A percentile compares a stretch with the other conserved stretches of the same genome.
Conservation (phyloP, 768 basidiomycete species). For the Boletus coccyginus region DNA sequence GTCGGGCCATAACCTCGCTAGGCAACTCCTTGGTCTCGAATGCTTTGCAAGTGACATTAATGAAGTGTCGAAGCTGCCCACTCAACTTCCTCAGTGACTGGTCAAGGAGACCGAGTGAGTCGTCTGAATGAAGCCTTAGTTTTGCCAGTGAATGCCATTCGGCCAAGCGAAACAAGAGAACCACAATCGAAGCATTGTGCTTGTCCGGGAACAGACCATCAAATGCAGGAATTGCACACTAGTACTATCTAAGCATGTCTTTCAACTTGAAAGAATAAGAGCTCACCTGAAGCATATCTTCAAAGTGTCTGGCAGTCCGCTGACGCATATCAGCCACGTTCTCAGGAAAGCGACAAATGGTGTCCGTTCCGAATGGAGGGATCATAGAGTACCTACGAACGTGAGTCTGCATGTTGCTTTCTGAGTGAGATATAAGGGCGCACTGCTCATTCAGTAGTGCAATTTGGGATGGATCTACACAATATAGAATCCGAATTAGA, state of each 20-base stretch:
- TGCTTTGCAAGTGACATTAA: not conserved
- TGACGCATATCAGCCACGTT: not conserved
- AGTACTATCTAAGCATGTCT: not conserved
- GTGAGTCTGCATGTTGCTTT: not conserved
- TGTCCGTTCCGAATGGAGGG: not conserved
- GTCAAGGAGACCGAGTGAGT: not conserved
- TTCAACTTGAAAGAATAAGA: not conserved
- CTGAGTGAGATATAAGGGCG: not conserved
- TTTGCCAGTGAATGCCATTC: not conserved
- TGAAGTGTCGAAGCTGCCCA: not conserved
- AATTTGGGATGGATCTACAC: not conserved
- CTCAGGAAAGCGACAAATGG: not conserved
- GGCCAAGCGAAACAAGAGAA: not conserved
- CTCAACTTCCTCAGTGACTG: not conserved
- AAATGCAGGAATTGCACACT: not conserved
- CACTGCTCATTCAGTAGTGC: not conserved
- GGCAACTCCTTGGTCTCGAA: not conserved
- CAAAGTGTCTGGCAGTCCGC: not conserved
- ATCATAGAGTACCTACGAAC: not conserved
- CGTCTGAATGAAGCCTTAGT: not conserved
- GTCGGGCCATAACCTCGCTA: not conserved
- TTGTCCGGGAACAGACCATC: not conserved
- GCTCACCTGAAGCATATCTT: not conserved
- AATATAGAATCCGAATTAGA: not conserved
- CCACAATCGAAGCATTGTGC: not conserved